phyloP scores from a whole-genome alignment of 139 green algal species.

The Micractinium conductrix region DNA sequence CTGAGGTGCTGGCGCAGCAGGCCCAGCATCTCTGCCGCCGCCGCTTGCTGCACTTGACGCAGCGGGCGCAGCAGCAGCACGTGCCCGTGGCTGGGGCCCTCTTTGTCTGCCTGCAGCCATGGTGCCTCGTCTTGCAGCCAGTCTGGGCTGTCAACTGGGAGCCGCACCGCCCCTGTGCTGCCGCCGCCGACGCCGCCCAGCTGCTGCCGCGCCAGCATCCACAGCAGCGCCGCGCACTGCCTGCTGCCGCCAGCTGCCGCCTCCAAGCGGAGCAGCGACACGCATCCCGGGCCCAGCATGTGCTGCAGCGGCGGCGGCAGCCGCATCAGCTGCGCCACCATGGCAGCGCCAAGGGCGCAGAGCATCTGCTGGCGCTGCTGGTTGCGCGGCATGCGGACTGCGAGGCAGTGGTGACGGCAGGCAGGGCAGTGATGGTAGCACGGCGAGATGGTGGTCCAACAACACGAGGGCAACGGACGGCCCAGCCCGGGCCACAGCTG shows the following conservation, averaged over 20 bases:
- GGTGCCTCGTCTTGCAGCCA: conserved; percentile 10
- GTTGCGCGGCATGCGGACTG: background rate
- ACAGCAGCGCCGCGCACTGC: conserved; percentile 17
- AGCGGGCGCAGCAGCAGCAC: conserved; percentile 11
- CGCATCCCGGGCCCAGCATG: conserved; percentile 9
- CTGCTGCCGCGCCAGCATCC: conserved; percentile 26
- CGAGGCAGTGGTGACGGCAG: background rate
- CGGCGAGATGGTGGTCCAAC: no score
- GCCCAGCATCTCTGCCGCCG: conserved; percentile 5
- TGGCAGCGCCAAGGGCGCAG: background rate
- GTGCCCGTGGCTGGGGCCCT: background rate
- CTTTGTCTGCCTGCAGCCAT: background rate
- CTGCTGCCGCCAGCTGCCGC: background rate
- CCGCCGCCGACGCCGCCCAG: background rate
- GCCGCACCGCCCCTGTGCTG: background rate
- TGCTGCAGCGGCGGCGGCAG: conserved; percentile 25
- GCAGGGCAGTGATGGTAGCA: no score
- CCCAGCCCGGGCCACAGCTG: no score
- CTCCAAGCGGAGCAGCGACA: background rate
- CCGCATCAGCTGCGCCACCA: conserved; percentile 1
- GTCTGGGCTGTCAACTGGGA: background rate
- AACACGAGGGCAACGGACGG: no score
- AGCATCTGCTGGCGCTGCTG: no score
- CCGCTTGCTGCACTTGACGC: background rate
- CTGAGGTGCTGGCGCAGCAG: background rate